These are phyloP conservation scores for Cryptosporidium xiaoi DNA, from an alignment of 169 alveolate genomes.

Conservation along the genomic window DNA sequence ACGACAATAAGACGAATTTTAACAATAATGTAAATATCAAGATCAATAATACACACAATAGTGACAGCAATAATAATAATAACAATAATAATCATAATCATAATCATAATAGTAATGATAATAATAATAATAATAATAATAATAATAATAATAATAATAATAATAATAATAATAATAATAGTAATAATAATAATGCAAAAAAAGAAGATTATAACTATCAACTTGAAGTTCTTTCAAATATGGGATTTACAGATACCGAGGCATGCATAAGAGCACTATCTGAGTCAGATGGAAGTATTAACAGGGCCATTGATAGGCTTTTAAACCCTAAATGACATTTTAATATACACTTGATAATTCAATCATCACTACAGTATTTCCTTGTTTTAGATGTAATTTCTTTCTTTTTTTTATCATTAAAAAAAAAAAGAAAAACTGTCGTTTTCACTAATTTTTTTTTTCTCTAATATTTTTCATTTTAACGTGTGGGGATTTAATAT, in stretches of 20 bases:
- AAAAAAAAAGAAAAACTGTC: too few relatives aligned
- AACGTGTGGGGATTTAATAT: too few relatives aligned
- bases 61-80: neutral
- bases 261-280: conserved; percentile 83
- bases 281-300: conserved; percentile 85
- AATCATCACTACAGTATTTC: too few relatives aligned
- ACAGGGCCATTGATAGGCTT: conserved; percentile 83
- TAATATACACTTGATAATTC: neutral
- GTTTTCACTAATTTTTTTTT: too few relatives aligned
- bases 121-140: conserved; percentile 30
- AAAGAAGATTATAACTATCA: conserved; percentile 73
- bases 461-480: too few relatives aligned
- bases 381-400: too few relatives aligned
- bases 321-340: conserved; percentile 58
- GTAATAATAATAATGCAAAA: neutral
- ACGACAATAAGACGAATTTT: neutral
- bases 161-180: conserved; percentile 7
- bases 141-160: conserved; percentile 10
- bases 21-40: conserved; percentile 7
- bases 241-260: conserved; percentile 85
- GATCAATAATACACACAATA: neutral
- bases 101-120: neutral
- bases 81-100: neutral
- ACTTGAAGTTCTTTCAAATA: conserved; percentile 80
- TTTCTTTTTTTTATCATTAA: too few relatives aligned